Base-by-base conservation (phyloP, 768 basidiomycete genomes). In the Thelephora aurantiotincta region DNA sequence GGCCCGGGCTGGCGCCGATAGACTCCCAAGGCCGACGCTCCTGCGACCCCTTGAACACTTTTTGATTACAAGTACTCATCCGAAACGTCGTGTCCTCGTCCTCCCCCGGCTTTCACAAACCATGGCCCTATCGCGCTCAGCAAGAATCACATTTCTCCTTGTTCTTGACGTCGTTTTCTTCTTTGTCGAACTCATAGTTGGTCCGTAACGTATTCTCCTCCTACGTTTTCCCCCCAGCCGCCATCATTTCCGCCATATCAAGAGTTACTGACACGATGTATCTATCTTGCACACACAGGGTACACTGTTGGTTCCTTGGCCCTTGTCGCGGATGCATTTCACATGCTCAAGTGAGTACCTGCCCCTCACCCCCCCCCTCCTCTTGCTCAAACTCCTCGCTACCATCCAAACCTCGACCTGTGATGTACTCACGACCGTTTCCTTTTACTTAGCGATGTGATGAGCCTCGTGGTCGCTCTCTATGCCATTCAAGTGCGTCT, bases 261-360 rank as follows among this genome's bases (percentile, higher is more conserved):
- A 44, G 33, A 13, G 50, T 43, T 14, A 22, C 11, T 11, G 26
- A 30, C 26, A 9, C 26, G 26, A 30, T 11, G 18, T 12, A 6
- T 46, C 53, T 60, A 6, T 56, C 50, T 3, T 50, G 52, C 18
- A 47, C 51, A 52, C 51, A 20, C 56, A 84, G 91, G 93, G 36
- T 94, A 94, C 80, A 79, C 84, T n/a, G 90, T 96, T 48, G 91
- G 91, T 26, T 94, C 91, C 0, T 77, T 97, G 1, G 93, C 93
- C 1, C 81, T 98, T 47, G 81, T 99, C 43, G 94, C 94, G 6
- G 94, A 97, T 67, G 86, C 85, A 54, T 98, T 98, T 64, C 94
- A 98, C 67, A 98, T 96, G 93, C 80, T 97, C 67, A 97, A 97
- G 92, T 93, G 53, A 51, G 81, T 66, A 38, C 18, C 13, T 44